These are phyloP conservation scores for Terfezia claveryi DNA, from an alignment of 495 filamentous ascomycete species.

Conservation along the genomic window DNA sequence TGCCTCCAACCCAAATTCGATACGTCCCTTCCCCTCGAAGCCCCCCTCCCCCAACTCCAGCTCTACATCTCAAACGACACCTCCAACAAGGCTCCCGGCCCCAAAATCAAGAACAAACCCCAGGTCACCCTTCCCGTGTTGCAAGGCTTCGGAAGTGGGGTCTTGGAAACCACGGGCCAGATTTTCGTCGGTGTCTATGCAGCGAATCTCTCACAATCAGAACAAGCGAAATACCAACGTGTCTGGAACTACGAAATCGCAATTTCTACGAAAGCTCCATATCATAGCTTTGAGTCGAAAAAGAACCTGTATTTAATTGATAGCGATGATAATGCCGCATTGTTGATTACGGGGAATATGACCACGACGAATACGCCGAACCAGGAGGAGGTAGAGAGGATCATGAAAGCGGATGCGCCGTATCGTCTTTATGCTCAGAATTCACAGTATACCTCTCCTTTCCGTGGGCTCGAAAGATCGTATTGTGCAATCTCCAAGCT, in stretches of 20 bases:
- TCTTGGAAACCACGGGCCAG: constrained; percentile 31
- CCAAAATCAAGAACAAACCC: constrained; percentile 24
- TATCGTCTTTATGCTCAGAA: constrained; percentile 65
- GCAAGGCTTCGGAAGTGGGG: constrained; percentile 40
- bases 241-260: constrained; percentile 57
- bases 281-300: constrained; percentile 34
- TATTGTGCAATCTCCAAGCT: constrained; percentile 46
- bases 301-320: constrained; percentile 50
- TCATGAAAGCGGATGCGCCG: constrained; percentile 26
- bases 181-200: constrained; percentile 59
- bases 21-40: constrained; percentile 7
- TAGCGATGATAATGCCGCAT: constrained; percentile 50
- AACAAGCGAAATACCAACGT: constrained; percentile 7
- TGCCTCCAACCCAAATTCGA: constrained; percentile 41
- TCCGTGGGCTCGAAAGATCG: constrained; percentile 48
- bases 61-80: constrained; percentile 51
- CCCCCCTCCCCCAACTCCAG: constrained; percentile 35
- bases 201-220: constrained; percentile 28
- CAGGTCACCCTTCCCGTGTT: constrained; percentile 27
- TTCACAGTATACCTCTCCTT: constrained; percentile 27
- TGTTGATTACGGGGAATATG: constrained; percentile 52
- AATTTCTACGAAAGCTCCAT: constrained; percentile 55
- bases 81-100: constrained; percentile 46
- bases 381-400: constrained; percentile 7
- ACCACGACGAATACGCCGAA: constrained; percentile 26